A percentile compares a stretch with the other conserved stretches of the same genome.
Conservation (phyloP, 129 eudicot genomes). For the Flaveria sonorensis region DNA sequence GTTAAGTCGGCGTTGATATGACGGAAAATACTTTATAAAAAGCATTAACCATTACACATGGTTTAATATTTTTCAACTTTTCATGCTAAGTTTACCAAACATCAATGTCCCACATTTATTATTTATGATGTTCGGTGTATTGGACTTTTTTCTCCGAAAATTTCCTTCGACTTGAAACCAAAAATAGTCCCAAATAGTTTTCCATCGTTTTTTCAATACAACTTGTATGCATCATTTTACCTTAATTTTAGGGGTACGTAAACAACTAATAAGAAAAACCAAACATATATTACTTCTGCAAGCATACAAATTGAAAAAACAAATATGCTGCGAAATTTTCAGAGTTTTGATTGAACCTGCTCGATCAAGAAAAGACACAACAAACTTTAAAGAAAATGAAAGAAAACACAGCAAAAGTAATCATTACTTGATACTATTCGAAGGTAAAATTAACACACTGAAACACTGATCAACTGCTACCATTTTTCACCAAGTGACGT, state of each 20-base stretch:
- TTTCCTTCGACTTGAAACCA: conserved; percentile 11
- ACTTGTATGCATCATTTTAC: too few relatives aligned
- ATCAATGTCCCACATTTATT: background rate
- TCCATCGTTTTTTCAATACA: too few relatives aligned
- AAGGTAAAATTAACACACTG: conserved; percentile 20
- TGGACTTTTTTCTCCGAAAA: background rate
- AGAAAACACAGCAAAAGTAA: conserved; percentile 14
- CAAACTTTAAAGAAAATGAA: background rate
- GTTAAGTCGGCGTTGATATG: too few relatives aligned
- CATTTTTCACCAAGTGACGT: conserved; percentile 6
- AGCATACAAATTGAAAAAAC: conserved; percentile 34
- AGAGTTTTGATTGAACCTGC: conserved; percentile 39
- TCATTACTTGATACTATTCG: conserved; percentile 29
- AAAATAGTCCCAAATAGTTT: background rate
- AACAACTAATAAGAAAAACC: conserved; percentile 1
- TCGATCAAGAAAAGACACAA: conserved; percentile 27
- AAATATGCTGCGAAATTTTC: conserved; percentile 32
- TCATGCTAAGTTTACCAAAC: background rate
- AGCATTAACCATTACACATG: too few relatives aligned
- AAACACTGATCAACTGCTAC: conserved; percentile 18
- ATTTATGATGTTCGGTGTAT: background rate
- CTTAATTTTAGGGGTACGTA: too few relatives aligned
- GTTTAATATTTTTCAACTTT: background rate
- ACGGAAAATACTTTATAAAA: too few relatives aligned
- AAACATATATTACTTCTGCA: conserved; percentile 36